Base-by-base conservation (phyloP, 2,329 filamentous ascomycete genomes). In the Pseudogymnoascus sp. region DNA sequence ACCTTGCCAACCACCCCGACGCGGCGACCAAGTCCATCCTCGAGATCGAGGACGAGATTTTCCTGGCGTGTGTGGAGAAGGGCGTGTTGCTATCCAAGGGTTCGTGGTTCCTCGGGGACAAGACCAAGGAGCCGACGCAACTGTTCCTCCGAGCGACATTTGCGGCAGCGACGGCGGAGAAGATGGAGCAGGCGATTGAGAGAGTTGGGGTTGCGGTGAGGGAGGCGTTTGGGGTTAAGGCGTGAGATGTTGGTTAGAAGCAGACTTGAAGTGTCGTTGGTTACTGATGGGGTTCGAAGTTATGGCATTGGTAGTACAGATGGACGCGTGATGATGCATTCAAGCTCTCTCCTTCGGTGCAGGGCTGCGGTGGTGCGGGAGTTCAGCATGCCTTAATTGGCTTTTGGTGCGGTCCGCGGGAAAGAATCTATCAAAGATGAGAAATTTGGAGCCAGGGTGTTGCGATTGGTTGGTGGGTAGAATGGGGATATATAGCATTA, bases 131-230 rank as follows among this genome's bases (percentile, higher is more conserved):
- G 72, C 70, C 70, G 71, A 79, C 76, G 3, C 80, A 80, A 7
- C 79, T 80, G 10, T 97, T 91, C 78, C 95, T 97, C 80, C 84
- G 94, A 61, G 86, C 90, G 3, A 99, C 93, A 0, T 99, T 89
- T 77, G 92, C 93, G 0, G 87, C 92, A 38, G 92, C 92, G 1
- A 86, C 84, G 11, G 80, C 82, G 12, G 83, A 86, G 62, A 84
- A 86, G 68, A 92, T 93, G 80, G 79, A 79, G 2, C 83, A 86
- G 70, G 90, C 89, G 1, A 91, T 92, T 63, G 79, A 80, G 66
- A 79, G 93, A 64, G 88, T 99, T 68, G 91, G 91, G 0, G 80
- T 82, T 63, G 90, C 91, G 6, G 79, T 97, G 42, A 82, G 84
- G 67, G 81, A 79, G 64, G 78, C 80, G 65, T 89, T 89, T 73